These are phyloP conservation scores for Phyllosticta citribraziliensis DNA, from an alignment of 2,329 filamentous ascomycete species.

Conservation along the genomic window DNA sequence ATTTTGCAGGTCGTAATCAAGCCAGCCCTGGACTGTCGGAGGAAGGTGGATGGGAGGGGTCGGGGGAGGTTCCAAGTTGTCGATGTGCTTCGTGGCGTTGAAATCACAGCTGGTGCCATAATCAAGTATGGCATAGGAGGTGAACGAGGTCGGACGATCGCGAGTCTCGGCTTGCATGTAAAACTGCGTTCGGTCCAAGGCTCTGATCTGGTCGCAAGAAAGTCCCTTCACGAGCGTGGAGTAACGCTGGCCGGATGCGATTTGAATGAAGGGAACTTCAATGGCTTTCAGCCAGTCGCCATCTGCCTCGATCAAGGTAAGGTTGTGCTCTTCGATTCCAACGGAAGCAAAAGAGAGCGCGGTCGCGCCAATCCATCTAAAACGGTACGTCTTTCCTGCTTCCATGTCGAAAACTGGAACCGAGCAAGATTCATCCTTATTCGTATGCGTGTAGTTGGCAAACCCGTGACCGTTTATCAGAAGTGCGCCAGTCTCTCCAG, in stretches of 20 bases:
- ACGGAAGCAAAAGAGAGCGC: conserved; percentile 48
- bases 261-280: conserved; percentile 41
- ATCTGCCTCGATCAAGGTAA: conserved; percentile 54
- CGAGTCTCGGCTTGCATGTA: conserved; percentile 42
- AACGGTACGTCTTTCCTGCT: conserved; percentile 50
- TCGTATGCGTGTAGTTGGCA: conserved; percentile 15
- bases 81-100: background rate
- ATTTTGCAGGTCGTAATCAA: conserved; percentile 30
- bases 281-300: conserved; percentile 41
- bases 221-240: conserved; percentile 48
- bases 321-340: conserved; percentile 40
- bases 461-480: conserved; percentile 49
- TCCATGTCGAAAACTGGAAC: conserved; percentile 48
- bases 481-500: conserved; percentile 48
- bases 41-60: conserved; percentile 21
- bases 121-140: conserved; percentile 41
- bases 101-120: conserved; percentile 23
- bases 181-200: conserved; percentile 28
- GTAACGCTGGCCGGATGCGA: conserved; percentile 52
- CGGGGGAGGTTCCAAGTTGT: conserved; percentile 4
- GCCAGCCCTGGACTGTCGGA: conserved; percentile 25
- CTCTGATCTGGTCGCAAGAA: conserved; percentile 33
- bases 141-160: conserved; percentile 37
- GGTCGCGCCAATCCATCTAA: conserved; percentile 50
- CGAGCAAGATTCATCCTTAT: conserved; percentile 30